Conservation (phyloP, 2,329 filamentous ascomycete genomes). For the Aureobasidium uvarum region DNA sequence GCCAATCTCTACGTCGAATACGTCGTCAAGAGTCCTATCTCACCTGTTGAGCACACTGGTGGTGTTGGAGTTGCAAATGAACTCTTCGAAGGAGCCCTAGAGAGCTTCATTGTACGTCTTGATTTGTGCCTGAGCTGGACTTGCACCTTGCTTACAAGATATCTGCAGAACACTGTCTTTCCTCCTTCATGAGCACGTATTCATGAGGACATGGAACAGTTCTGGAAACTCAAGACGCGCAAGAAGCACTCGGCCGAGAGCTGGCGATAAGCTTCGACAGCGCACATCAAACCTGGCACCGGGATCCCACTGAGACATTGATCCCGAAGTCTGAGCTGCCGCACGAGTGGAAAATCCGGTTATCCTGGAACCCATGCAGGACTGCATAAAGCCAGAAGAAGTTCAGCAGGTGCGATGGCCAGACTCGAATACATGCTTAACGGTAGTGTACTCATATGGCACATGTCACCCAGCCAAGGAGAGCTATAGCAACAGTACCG, state of each 20-base stretch:
- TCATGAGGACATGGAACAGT: neutral
- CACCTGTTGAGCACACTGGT: conserved; percentile 60
- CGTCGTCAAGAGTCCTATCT: conserved; percentile 64
- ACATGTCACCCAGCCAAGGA: neutral
- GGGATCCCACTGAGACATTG: neutral
- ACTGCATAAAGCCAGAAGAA: neutral
- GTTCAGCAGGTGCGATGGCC: neutral
- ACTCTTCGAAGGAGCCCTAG: conserved; percentile 64
- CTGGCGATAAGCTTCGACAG: neutral
- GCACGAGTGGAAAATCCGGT: no score
- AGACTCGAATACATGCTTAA: neutral
- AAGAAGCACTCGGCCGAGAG: neutral
- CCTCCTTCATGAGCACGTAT: conserved; percentile 11
- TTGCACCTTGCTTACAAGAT: neutral
- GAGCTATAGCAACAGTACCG: neutral
- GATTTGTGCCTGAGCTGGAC: no score
- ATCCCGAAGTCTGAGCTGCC: neutral
- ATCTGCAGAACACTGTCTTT: conserved; percentile 22
- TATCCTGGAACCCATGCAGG: accelerated
- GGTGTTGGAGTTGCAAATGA: conserved; percentile 64
- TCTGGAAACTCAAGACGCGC: neutral
- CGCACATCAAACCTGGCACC: neutral
- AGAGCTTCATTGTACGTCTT: conserved; percentile 66
- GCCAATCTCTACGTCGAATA: conserved; percentile 98
- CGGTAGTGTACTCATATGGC: neutral